phyloP scores from a whole-genome alignment of 2,329 filamentous ascomycete species.

The Emericellopsis cladophorae region DNA sequence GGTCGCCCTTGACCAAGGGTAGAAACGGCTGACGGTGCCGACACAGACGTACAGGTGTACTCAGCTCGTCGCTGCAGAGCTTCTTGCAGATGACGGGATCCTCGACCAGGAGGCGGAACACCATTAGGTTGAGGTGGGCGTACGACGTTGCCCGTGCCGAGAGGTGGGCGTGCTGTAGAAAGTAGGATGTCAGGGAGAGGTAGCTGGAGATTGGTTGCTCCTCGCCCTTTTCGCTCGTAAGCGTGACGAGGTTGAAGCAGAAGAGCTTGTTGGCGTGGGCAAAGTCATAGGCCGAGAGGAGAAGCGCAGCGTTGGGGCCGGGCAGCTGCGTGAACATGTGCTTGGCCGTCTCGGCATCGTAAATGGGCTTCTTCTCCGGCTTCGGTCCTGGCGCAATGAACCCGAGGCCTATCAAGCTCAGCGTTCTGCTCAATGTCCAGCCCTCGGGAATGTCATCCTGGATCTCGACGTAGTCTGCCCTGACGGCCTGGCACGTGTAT shows the following conservation, averaged over 20 bases:
- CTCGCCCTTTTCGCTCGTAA: constrained; percentile 47
- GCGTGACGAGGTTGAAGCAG: constrained; percentile 67
- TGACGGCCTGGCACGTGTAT: constrained; percentile 51
- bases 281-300: constrained; percentile 87
- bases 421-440: constrained; percentile 71
- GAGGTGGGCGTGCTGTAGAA: constrained; percentile 85
- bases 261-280: constrained; percentile 91
- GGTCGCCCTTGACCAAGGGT: constrained; percentile 58
- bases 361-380: constrained; percentile 39
- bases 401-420: constrained; percentile 77
- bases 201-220: constrained; percentile 71
- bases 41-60: constrained; percentile 66
- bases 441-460: constrained; percentile 84
- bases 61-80: constrained; percentile 69
- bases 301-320: constrained; percentile 61
- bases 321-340: constrained; percentile 73
- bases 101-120: constrained; percentile 76
- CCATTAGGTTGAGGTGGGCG: constrained; percentile 72
- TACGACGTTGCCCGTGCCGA: constrained; percentile 70
- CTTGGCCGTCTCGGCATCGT: constrained; percentile 71
- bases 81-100: constrained; percentile 72
- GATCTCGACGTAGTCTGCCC: constrained; percentile 69
- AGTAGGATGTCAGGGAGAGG: constrained; percentile 80
- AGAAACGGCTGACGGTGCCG: constrained; percentile 80
- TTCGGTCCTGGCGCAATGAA: constrained; percentile 58